Evolutionary conservation across 768 basidiomycete genomes (phyloP).

Genomic region (Termitomyces sp.): DNA sequence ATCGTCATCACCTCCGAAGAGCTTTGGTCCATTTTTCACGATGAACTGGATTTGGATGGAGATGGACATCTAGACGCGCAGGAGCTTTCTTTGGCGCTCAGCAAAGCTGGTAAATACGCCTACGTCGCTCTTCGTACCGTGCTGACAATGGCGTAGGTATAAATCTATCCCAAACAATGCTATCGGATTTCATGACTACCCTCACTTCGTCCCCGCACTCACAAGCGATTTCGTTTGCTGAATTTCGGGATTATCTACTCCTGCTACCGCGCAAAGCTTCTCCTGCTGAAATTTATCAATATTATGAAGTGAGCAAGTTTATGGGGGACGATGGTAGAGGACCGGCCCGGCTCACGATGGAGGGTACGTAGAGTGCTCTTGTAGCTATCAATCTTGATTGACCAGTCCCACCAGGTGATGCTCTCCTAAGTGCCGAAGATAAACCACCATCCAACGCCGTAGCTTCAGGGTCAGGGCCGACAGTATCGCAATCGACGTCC

Average conservation of each 20-base stretch:
- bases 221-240: conserved; percentile 68
- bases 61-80: conserved; percentile 75
- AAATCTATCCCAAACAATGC: conserved; percentile 59
- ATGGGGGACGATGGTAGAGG: conserved; percentile 76
- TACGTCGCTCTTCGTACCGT: neutral
- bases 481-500: conserved; percentile 1
- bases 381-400: neutral
- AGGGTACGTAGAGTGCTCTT: conserved; percentile 52
- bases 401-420: conserved; percentile 54
- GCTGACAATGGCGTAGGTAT: conserved; percentile 53
- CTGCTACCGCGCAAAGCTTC: conserved; percentile 81
- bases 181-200: conserved; percentile 77
- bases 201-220: conserved; percentile 72
- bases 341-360: conserved; percentile 80
- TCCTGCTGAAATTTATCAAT: conserved; percentile 80
- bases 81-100: conserved; percentile 42
- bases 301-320: conserved; percentile 68
- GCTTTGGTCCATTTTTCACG: conserved; percentile 88
- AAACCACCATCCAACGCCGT: conserved; percentile 38
- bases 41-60: conserved; percentile 86
- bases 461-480: conserved; percentile 10
- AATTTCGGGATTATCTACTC: conserved; percentile 89
- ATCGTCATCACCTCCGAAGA: conserved; percentile 40
- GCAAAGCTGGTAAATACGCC: conserved; percentile 59
- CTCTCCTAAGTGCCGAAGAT: conserved; percentile 75